Conservation (phyloP, 2,329 filamentous ascomycete genomes). For the Chaetomium sp. region DNA sequence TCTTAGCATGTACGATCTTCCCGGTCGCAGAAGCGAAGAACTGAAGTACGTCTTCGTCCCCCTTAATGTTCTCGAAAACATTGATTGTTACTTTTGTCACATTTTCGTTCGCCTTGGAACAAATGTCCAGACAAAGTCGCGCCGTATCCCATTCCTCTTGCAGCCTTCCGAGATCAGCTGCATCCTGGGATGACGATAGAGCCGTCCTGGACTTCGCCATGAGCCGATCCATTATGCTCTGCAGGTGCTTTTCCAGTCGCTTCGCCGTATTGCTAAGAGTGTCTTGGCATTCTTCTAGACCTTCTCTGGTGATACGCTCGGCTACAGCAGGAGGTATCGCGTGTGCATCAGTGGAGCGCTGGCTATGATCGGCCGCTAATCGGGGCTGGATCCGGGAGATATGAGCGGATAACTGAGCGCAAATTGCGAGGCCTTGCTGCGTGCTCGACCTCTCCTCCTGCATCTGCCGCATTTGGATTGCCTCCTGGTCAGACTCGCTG, state of each 20-base stretch:
- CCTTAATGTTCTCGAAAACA: constrained; percentile 7
- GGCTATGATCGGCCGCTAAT: constrained; percentile 5
- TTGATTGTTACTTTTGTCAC: constrained; percentile 3
- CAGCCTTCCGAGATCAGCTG: constrained; percentile 29
- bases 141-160: constrained; percentile 32
- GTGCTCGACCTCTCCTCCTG: constrained; percentile 31
- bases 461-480: constrained; percentile 25
- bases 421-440: constrained; percentile 31
- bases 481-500: constrained; percentile 22
- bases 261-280: constrained; percentile 25
- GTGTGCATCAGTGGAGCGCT: neutral
- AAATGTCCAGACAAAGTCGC: constrained; percentile 7
- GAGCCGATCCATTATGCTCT: constrained; percentile 23
- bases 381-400: constrained; percentile 25
- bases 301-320: constrained; percentile 27
- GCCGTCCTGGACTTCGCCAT: constrained; percentile 28
- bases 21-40: constrained; percentile 11
- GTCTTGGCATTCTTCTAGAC: constrained; percentile 31
- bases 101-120: constrained; percentile 8
- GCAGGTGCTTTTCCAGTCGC: constrained; percentile 4
- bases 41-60: constrained; percentile 6
- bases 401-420: constrained; percentile 28
- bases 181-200: constrained; percentile 26
- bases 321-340: constrained; percentile 14
- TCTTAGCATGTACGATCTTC: constrained; percentile 6